A percentile compares a stretch with the other conserved stretches of the same genome.
These are phyloP conservation scores for Cajanus cajan DNA, from an alignment of 306 rosid species.

Conservation along the genomic window DNA sequence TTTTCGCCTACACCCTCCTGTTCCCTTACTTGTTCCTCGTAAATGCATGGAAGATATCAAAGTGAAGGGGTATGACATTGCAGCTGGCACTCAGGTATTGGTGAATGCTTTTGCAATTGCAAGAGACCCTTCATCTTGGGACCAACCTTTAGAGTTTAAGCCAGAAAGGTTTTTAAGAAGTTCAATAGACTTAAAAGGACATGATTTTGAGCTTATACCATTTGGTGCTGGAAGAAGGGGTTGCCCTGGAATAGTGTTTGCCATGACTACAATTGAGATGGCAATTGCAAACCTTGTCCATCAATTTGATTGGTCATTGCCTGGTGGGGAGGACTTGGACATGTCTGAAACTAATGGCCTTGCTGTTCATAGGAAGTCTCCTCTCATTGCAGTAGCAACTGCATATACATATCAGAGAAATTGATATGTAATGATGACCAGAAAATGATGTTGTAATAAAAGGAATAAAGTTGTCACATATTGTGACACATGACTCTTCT, in stretches of 20 bases:
- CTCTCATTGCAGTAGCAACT: neutral
- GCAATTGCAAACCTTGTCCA: slow-evolving; percentile 16
- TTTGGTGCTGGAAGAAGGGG: slow-evolving; percentile 42
- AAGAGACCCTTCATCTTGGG: slow-evolving; percentile 29
- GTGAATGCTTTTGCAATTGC: slow-evolving; percentile 30
- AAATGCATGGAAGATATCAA: slow-evolving; percentile 14
- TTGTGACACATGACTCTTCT: neutral
- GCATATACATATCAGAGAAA: neutral
- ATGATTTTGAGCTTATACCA: slow-evolving; percentile 27
- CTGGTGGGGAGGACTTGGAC: neutral
- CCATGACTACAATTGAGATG: neutral
- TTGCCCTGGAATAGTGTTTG: slow-evolving; percentile 23
- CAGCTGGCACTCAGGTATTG: slow-evolving; percentile 28
- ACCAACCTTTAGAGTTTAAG: slow-evolving; percentile 27
- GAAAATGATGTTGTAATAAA: neutral
- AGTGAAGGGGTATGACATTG: slow-evolving; percentile 30
- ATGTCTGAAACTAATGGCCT: slow-evolving; percentile 14
- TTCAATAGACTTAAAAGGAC: slow-evolving; percentile 27
- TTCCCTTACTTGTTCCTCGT: slow-evolving; percentile 22
- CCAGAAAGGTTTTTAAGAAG: slow-evolving; percentile 29
- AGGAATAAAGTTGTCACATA: neutral
- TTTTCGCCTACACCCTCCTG: slow-evolving; percentile 10
- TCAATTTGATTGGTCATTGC: slow-evolving; percentile 24
- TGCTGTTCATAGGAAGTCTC: neutral
- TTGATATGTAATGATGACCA: no score